Percentiles rank a stretch among this genome's conserved stretches.
These are phyloP conservation scores for Pouteria glomerata DNA, from an alignment of 148 eudicot species.

Conservation along the genomic window DNA sequence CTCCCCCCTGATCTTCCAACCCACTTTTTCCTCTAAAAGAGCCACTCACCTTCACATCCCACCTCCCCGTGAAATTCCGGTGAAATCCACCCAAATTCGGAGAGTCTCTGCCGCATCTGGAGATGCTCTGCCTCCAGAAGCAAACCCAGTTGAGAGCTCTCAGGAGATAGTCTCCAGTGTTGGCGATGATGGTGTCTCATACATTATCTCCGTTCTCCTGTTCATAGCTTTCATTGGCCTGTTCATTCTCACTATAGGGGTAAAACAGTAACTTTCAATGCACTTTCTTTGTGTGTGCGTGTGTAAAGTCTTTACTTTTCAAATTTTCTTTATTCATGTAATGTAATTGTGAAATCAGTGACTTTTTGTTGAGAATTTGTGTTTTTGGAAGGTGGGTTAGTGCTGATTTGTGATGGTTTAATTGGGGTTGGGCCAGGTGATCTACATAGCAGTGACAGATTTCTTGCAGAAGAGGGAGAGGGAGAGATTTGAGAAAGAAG, in stretches of 20 bases:
- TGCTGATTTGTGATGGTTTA: neutral
- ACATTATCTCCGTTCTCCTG: constrained; percentile 43
- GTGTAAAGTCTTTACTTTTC: too few species aligned
- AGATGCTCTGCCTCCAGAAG: constrained; percentile 29
- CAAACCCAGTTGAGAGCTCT: constrained; percentile 32
- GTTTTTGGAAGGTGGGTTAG: constrained; percentile 6
- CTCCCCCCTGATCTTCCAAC: constrained; percentile 14
- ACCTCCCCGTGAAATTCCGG: constrained; percentile 5
- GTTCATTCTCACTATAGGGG: constrained; percentile 69
- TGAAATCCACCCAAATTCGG: constrained; percentile 14
- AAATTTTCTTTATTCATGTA: too few species aligned
- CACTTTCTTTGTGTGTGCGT: too few species aligned
- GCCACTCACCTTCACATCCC: constrained; percentile 2
- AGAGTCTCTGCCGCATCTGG: constrained; percentile 26
- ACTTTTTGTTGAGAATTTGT: neutral
- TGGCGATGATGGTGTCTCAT: constrained; percentile 35
- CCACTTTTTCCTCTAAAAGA: constrained; percentile 15
- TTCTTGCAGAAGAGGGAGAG: constrained; percentile 82
- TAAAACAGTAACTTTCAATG: too few species aligned
- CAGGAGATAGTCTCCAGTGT: constrained; percentile 28
- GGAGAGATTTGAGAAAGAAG: constrained; percentile 81
- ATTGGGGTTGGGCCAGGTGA: constrained; percentile 35
- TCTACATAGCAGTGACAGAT: constrained; percentile 83
- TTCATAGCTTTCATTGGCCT: constrained; percentile 56
- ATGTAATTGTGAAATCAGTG: too few species aligned